Conservation (phyloP, 2,329 filamentous ascomycete genomes). For the Trichoderma sp. region DNA sequence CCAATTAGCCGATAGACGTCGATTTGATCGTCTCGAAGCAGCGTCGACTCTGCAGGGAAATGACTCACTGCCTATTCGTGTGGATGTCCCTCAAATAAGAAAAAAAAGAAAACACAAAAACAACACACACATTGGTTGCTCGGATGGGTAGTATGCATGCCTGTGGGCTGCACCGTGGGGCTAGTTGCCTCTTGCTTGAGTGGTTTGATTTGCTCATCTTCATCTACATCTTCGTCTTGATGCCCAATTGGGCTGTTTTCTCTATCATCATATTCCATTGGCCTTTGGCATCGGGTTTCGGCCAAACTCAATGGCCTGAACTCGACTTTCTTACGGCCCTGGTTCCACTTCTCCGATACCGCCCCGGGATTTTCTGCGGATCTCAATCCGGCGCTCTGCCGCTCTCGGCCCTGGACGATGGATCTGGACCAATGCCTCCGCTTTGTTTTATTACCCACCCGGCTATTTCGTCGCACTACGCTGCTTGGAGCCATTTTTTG, state of each 20-base stretch:
- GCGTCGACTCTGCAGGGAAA: neutral
- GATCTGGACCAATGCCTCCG: slow-evolving; percentile 2
- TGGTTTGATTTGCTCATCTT: slow-evolving; percentile 4
- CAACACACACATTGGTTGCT: neutral
- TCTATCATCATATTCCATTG: neutral
- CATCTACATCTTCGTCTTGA: neutral
- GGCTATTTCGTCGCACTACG: slow-evolving; percentile 9
- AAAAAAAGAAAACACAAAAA: neutral
- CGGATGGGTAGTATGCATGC: neutral
- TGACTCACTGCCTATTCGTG: neutral
- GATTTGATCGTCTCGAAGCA: neutral
- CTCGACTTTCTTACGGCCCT: neutral
- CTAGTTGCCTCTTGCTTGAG: slow-evolving; percentile 5
- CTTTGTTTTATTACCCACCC: slow-evolving; percentile 8
- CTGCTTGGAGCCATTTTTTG: neutral
- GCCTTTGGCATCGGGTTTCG: neutral
- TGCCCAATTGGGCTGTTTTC: neutral
- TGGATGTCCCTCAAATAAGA: neutral
- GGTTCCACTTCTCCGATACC: slow-evolving; percentile 17
- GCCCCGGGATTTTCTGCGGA: slow-evolving; percentile 1
- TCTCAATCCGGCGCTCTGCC: neutral
- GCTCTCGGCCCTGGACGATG: neutral
- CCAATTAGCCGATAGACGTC: slow-evolving; percentile 35
- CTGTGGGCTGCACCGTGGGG: slow-evolving; percentile 13
- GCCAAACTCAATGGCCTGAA: neutral